phyloP scores from a whole-genome alignment of 2,329 filamentous ascomycete genomes.

The Leptosphaerulina australis region DNA sequence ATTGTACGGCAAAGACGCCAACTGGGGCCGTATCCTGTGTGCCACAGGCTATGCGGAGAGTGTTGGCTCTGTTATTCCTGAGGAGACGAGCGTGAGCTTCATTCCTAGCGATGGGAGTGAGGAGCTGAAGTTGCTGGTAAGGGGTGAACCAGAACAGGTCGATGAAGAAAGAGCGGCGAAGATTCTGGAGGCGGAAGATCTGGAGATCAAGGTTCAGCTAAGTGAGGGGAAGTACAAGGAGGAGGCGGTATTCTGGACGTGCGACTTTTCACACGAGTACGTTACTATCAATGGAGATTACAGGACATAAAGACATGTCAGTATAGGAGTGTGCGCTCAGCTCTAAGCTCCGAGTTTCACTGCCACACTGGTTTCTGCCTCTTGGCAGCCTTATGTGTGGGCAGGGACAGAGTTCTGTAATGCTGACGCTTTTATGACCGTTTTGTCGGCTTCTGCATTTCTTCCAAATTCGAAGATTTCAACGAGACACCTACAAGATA shows the following conservation, averaged over 20 bases:
- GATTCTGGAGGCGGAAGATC: slow-evolving; percentile 75
- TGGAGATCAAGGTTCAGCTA: slow-evolving; percentile 77
- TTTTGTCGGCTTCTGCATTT: no score
- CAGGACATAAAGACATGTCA: slow-evolving; percentile 52
- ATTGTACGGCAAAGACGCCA: slow-evolving; percentile 94
- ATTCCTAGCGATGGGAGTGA: slow-evolving; percentile 76
- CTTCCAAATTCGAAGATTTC: no score
- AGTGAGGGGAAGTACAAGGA: slow-evolving; percentile 66
- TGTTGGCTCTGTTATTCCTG: slow-evolving; percentile 68
- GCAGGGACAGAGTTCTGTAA: no score
- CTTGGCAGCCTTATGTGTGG: no score
- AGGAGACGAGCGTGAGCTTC: slow-evolving; percentile 78
- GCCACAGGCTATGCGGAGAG: slow-evolving; percentile 82
- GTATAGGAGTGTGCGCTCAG: no score
- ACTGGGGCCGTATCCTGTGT: slow-evolving; percentile 97
- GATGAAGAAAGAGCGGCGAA: slow-evolving; percentile 77
- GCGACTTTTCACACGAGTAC: slow-evolving; percentile 85
- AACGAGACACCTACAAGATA: no score
- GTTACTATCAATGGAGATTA: slow-evolving; percentile 74
- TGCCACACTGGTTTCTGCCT: not conserved
- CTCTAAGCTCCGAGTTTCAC: no score
- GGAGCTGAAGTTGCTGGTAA: slow-evolving; percentile 76
- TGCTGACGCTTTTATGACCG: no score
- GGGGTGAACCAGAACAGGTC: slow-evolving; percentile 79
- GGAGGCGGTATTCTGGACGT: slow-evolving; percentile 80